Base-by-base conservation (phyloP, 768 basidiomycete species). In the Naematelia aurantialba region DNA sequence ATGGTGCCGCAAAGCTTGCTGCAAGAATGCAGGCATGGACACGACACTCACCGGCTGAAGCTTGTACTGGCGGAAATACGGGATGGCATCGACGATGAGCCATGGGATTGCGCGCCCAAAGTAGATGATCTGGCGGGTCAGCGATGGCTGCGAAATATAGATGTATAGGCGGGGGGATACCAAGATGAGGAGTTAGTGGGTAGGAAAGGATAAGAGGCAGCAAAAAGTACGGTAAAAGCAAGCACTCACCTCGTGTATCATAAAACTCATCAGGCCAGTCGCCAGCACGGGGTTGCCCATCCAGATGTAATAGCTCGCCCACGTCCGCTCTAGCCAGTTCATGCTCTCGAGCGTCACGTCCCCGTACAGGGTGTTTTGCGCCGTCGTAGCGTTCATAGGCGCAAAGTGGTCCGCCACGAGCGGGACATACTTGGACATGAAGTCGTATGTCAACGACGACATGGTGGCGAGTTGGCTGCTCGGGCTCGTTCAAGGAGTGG, bases 21-120 rank as follows among this genome's bases (percentile, higher is more conserved):
- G 31, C 19, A 19, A 19, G 13, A 45, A 34, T 34, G 13, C 53
- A 48, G 39, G 34, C 30, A 22, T n/a, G n/a, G n/a, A n/a, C n/a
- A n/a, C n/a, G 48, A 65, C 74, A 66, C 79, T 56, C 29, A 80
- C 82, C 3, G 89, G 86, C 75, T 98, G 94, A 2, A 98, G 81
- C 78, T 98, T 98, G 89, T 89, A 98, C 78, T 84, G 82, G 48
- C 84, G 83, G 80, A 98, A 99, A 80, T 91, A 97, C 0, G 91
- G 91, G 30, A 92, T 89, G 1, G 85, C 80, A 78, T 99, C 96
- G 75, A 97, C 87, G 78, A 96, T 88, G 67, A 97, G 87, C 90
- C 91, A 96, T 48, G 71, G 96, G 17, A 98, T 77, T 64, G 87
- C 87, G 22, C 96, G 88, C 39, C 94, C 96, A 72, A 99, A 99